These are phyloP conservation scores for Umbilicus rupestris DNA, from an alignment of 164 flowering plant species.

Conservation along the genomic window DNA sequence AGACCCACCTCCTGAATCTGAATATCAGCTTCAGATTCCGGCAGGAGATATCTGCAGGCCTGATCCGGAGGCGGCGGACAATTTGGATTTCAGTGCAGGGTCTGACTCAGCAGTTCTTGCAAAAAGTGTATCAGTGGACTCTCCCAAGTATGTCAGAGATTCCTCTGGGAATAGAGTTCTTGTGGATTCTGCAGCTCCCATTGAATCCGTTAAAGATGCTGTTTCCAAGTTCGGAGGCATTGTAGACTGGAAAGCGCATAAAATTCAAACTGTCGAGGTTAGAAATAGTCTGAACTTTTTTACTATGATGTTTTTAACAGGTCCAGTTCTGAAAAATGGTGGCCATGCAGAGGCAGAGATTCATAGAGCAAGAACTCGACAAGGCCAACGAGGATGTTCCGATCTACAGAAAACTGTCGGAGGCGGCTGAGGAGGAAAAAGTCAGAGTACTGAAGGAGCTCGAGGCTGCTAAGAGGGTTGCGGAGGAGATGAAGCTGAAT, in stretches of 20 bases:
- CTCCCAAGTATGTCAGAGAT: background rate
- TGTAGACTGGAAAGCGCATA: slow-evolving; percentile 92
- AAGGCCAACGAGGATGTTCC: slow-evolving; percentile 71
- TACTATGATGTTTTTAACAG: background rate
- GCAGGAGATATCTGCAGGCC: background rate
- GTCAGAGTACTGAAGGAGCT: slow-evolving; percentile 48
- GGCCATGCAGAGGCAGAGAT: slow-evolving; percentile 48
- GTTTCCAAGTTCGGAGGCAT: slow-evolving; percentile 92
- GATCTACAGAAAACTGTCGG: slow-evolving; percentile 35
- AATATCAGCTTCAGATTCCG: background rate
- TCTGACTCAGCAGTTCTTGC: background rate
- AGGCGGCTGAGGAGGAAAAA: slow-evolving; percentile 64
- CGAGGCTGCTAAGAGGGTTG: slow-evolving; percentile 61
- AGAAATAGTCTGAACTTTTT: background rate
- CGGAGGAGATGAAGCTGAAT: slow-evolving; percentile 73
- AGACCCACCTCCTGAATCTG: background rate
- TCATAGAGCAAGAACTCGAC: slow-evolving; percentile 64
- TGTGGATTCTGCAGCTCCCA: slow-evolving; percentile 81
- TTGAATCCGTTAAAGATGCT: slow-evolving; percentile 88
- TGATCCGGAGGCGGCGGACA: background rate
- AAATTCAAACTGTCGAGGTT: slow-evolving; percentile 72
- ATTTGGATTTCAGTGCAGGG: background rate
- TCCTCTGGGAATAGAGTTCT: slow-evolving; percentile 23
- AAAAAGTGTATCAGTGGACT: background rate
- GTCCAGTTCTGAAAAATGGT: slow-evolving; percentile 1